These are phyloP conservation scores for Russula ochroleuca DNA, from an alignment of 768 basidiomycete species.

Conservation along the genomic window DNA sequence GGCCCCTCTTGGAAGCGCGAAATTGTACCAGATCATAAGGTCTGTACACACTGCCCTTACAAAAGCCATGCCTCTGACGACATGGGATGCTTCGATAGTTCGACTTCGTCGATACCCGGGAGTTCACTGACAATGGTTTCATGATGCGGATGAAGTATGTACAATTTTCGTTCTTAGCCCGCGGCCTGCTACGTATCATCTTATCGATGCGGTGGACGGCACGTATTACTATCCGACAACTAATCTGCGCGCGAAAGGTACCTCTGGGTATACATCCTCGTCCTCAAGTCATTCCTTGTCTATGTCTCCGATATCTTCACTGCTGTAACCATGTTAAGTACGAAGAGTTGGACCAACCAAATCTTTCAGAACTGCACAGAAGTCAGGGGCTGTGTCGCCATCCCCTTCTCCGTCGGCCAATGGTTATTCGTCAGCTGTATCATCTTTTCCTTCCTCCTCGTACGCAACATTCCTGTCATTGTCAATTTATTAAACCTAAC, in stretches of 20 bases:
- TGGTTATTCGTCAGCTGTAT: conserved; percentile 99
- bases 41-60: conserved; percentile 34
- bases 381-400: conserved; percentile 66
- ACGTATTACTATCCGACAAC: conserved; percentile 1
- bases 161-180: background rate
- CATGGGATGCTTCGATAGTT: conserved; percentile 51
- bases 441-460: conserved; percentile 94
- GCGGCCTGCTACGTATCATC: background rate
- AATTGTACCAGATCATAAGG: conserved; percentile 97
- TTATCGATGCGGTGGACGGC: background rate
- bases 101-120: conserved; percentile 91
- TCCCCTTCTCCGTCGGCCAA: conserved; percentile 84
- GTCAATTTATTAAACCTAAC: background rate
- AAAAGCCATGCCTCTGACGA: background rate
- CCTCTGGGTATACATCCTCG: conserved; percentile 85
- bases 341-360: conserved; percentile 84
- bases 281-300: conserved; percentile 94
- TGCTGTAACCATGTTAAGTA: conserved; percentile 92
- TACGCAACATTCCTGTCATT: conserved; percentile 36
- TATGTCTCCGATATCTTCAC: conserved; percentile 98
- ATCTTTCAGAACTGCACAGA: conserved; percentile 74
- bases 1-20: conserved; percentile 95
- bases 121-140: conserved; percentile 86
- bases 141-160: conserved; percentile 79
- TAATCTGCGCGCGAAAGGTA: conserved; percentile 52